Evolutionary conservation across 2,329 filamentous ascomycete species (phyloP), one percentile per base, ranked within the genome.

Genomic region (Neofusicoccum kwambonambiense): DNA sequence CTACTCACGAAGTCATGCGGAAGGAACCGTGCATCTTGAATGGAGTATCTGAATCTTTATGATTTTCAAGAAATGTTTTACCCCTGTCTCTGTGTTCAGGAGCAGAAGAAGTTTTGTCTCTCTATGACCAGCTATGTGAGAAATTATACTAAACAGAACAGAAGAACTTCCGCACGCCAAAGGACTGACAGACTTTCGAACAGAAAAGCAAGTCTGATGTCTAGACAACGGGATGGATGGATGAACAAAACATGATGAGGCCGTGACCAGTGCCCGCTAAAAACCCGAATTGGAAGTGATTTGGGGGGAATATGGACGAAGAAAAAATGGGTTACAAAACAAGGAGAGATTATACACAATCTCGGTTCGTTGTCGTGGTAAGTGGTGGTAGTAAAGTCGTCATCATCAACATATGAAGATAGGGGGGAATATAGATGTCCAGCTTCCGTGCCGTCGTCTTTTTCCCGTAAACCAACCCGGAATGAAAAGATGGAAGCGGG

Each of bases 321-420:
- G 56, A 37, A 44, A 60, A 47, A 47, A 39, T 39, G 22, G 9
- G 19, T 42, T 9, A 42, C 34, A 41, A 39, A 35, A 54, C 34
- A 27, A 56, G 27, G 11, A 34, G 19, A 42, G 42, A 47, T 35
- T 60, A 60, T 60, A 60, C 56, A 60, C 56, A 47, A 60, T 60
- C 56, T 60, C 42, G 56, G 37, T 57, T 31, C 19, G 39, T 45
- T n/a, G 19, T 60, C 22, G 27, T 51, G 5, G 11, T 9, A n/a
- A 17, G 4, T 22, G 51, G 41, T 31, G 27, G 8, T 31, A 57
- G 52, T 15, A 34, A 57, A 45, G 35, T 54, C 34, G 19, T 54
- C 27, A 42, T 56, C 52, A 56, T 41, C 52, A 56, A 54, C 50
- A 39, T 17, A n/a, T 17, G 12, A 37, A 54, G 19, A 22, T n/a